phyloP scores from a whole-genome alignment of 495 filamentous ascomycete species.

The Daldinia loculata region DNA sequence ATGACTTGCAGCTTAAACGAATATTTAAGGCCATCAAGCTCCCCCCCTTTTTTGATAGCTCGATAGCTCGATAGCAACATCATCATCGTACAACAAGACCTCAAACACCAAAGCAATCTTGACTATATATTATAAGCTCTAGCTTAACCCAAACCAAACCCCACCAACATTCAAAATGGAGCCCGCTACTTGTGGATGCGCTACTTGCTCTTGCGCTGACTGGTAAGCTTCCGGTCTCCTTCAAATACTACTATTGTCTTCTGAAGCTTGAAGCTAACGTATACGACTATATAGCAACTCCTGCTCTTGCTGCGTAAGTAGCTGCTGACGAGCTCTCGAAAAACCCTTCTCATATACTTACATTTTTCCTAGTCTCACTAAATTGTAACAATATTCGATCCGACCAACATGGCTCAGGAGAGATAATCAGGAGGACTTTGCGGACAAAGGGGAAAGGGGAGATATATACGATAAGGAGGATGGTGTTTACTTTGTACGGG shows the following conservation, averaged over 20 bases:
- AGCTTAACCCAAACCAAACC: constrained; percentile 12
- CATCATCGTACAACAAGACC: constrained; percentile 16
- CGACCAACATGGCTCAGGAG: constrained; percentile 5
- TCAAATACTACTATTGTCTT: not conserved
- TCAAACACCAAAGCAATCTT: constrained; percentile 6
- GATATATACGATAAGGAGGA: constrained; percentile 9
- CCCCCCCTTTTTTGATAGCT: constrained; percentile 40
- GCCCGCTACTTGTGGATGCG: constrained; percentile 42
- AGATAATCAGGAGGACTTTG: not conserved
- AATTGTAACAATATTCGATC: constrained; percentile 9
- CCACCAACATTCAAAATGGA: constrained; percentile 37
- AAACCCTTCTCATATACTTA: constrained; percentile 13
- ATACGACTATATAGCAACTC: constrained; percentile 29
- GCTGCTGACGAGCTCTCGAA: not conserved
- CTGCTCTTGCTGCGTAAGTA: constrained; percentile 47
- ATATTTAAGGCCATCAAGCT: constrained; percentile 45
- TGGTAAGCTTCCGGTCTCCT: constrained; percentile 27
- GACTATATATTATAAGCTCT: constrained; percentile 30
- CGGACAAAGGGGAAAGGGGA: not conserved
- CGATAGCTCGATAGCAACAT: constrained; percentile 25
- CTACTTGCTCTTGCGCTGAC: constrained; percentile 43
- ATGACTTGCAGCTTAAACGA: constrained; percentile 27
- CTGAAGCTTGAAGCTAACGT: constrained; percentile 19
- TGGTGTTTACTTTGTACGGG: constrained; percentile 29
- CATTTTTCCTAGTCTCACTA: constrained; percentile 37